A percentile compares a stretch with the other conserved stretches of the same genome.
Evolutionary conservation across 2,329 filamentous ascomycete genomes (phyloP).

Genomic region (Cladophialophora carrionii): DNA sequence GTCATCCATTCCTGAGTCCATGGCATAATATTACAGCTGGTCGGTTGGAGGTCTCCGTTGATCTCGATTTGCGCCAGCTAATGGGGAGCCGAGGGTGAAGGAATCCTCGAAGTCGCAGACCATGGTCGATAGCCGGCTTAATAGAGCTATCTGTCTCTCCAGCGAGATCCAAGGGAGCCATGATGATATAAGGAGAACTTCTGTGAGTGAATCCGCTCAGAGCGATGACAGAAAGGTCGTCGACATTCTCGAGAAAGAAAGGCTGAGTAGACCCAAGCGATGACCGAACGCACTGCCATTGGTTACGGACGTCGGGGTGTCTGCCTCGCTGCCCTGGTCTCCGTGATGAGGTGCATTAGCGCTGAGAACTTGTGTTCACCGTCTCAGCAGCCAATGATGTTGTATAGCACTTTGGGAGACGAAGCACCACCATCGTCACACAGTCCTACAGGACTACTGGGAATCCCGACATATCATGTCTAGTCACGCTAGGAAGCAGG

Average conservation of each 20-base stretch:
- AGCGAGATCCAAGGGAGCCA: background rate
- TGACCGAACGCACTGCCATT: constrained; percentile 2
- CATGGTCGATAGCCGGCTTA: background rate
- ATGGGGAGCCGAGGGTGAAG: background rate
- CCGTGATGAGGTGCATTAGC: constrained; percentile 22
- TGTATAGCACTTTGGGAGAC: constrained; percentile 16
- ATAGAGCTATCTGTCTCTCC: background rate
- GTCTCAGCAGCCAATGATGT: background rate
- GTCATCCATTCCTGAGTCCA: constrained; percentile 7
- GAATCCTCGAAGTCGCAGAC: background rate
- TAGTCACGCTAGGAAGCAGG: background rate
- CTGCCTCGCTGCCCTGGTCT: constrained; percentile 17
- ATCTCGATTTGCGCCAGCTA: background rate
- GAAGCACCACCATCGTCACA: constrained; percentile 10
- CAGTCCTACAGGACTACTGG: background rate
- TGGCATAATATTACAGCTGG: background rate
- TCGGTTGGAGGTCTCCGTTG: background rate
- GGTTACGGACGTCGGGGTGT: background rate
- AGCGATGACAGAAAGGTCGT: background rate
- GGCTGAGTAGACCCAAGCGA: constrained; percentile 12
- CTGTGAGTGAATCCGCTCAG: background rate
- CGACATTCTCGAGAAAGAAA: background rate
- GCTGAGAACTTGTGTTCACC: constrained; percentile 10
- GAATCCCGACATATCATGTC: background rate
- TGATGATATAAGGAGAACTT: constrained; percentile 2